Percentiles rank a stretch among this genome's conserved stretches.
phyloP scores from a whole-genome alignment of 2,329 filamentous ascomycete species.

The Pyrenophora teres region DNA sequence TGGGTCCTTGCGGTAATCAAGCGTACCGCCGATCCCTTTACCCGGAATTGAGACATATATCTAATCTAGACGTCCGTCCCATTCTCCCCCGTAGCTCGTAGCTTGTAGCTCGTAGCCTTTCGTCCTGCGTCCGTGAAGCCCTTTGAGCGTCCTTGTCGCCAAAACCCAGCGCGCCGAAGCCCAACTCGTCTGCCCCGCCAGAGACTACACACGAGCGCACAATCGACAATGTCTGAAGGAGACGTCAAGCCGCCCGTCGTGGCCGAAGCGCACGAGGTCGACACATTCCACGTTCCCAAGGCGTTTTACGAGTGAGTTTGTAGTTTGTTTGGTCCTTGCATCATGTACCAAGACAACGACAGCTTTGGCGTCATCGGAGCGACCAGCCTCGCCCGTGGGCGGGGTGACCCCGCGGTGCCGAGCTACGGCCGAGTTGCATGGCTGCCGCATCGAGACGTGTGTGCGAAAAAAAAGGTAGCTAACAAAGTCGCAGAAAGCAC shows the following conservation, averaged over 20 bases:
- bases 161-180: slow-evolving; percentile 15
- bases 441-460: slow-evolving; percentile 1
- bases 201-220: slow-evolving; percentile 13
- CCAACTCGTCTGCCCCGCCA: slow-evolving; percentile 9
- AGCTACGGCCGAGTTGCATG: slow-evolving; percentile 8
- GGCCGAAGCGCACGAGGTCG: slow-evolving; percentile 74
- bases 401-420: slow-evolving; percentile 43
- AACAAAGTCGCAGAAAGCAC: slow-evolving; percentile 57
- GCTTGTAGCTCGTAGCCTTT: slow-evolving; percentile 7
- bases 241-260: slow-evolving; percentile 60
- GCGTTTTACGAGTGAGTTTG: slow-evolving; percentile 49
- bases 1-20: slow-evolving; percentile 36
- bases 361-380: slow-evolving; percentile 16
- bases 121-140: neutral
- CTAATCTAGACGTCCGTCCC: slow-evolving; percentile 14
- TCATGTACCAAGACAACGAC: slow-evolving; percentile 20
- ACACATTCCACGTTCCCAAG: slow-evolving; percentile 69
- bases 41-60: slow-evolving; percentile 41
- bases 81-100: slow-evolving; percentile 9
- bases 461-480: slow-evolving; percentile 10
- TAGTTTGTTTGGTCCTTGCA: slow-evolving; percentile 25
- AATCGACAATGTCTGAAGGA: slow-evolving; percentile 54
- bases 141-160: slow-evolving; percentile 5
- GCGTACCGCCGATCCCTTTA: slow-evolving; percentile 43
- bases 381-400: slow-evolving; percentile 17